Evolutionary conservation across 176 grass and related monocot genomes (phyloP), one percentile per base, ranked within the genome.

Genomic region (Musa schizocarpa): DNA sequence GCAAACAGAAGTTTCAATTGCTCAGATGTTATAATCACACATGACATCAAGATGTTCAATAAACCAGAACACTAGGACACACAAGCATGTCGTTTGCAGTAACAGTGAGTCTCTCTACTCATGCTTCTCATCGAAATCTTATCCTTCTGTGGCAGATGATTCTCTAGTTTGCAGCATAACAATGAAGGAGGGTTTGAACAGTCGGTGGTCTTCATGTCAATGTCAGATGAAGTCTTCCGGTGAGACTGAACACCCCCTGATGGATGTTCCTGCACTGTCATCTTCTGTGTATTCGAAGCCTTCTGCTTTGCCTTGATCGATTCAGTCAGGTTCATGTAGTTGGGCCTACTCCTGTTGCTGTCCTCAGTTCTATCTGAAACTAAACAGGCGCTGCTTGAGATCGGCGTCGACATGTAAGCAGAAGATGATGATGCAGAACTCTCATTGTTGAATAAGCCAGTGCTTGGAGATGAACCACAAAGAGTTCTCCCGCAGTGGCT

Each of bases 241-340:
- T 85, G 78, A 10, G 75, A 65, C n/a, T 11, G 61, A 13, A 14
- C 75, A 14, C 53, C 75, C 1, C 75, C 54, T 9, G 25, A 43
- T n/a, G 26, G 59, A 14, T 9, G 14, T 0, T 25, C 61, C 9
- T 63, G 55, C 16, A 50, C 56, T 4, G 73, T 16, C 8, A 8
- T 52, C 53, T 20, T 85, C 53, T 82, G 79, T 2, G 77, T 63
- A 72, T 16, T 68, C 20, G 72, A 79, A 1, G 25, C 69, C 50
- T 87, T 99, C 62, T 84, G 83, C 74, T 94, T 94, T 0, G 90
- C 82, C 83, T 99, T 99, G 63, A 86, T 99, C 2, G 91, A 99
- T 76, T 94, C 88, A 0, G 95, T 99, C 88, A 94, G 80, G 81
- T 78, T 94, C 95, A 99, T 94, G 88, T 94, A 99, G 73, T 85